phyloP scores from a whole-genome alignment of 2,329 filamentous ascomycete species.

The Claviceps lovelessii region DNA sequence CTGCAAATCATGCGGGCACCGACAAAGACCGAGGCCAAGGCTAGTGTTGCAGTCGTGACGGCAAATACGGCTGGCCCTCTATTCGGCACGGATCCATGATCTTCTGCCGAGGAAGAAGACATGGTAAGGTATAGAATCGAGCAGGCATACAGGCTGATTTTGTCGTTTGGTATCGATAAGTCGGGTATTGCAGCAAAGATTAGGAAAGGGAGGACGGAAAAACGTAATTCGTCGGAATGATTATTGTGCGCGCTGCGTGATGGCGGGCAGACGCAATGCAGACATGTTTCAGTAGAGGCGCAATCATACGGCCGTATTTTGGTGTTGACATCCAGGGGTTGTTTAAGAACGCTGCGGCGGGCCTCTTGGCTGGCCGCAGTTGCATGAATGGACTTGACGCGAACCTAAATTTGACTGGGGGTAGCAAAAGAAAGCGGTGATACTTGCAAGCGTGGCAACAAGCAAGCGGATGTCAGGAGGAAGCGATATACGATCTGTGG shows the following conservation, averaged over 20 bases:
- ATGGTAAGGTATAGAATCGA: slow-evolving; percentile 1
- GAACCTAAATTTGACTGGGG: neutral
- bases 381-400: neutral
- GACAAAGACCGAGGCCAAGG: slow-evolving; percentile 61
- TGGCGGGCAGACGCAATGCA: neutral
- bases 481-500: neutral
- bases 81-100: slow-evolving; percentile 23
- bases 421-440: neutral
- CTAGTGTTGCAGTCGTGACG: slow-evolving; percentile 55
- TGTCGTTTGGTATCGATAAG: neutral
- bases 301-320: neutral
- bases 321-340: neutral
- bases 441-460: neutral
- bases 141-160: slow-evolving; percentile 1
- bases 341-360: neutral
- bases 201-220: no score
- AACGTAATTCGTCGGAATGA: neutral
- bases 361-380: neutral
- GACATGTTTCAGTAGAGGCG: slow-evolving; percentile 1
- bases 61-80: slow-evolving; percentile 50
- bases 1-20: slow-evolving; percentile 59
- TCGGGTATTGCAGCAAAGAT: neutral
- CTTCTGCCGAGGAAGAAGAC: slow-evolving; percentile 5
- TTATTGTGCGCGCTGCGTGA: neutral
- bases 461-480: neutral